Base-by-base conservation (phyloP, 805 yeast species). In the Naumovozyma castellii region DNA sequence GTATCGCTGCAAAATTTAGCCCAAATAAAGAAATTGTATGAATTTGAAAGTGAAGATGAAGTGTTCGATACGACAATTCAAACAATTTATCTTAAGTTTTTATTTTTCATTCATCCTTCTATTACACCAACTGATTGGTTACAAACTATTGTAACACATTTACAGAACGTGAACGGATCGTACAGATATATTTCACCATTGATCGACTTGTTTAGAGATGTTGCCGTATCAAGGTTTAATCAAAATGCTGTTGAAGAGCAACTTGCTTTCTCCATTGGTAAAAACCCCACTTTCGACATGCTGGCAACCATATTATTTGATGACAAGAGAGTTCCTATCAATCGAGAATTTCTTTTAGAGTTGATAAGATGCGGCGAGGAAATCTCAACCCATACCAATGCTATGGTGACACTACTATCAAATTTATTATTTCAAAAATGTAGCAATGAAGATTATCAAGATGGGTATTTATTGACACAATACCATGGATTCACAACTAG, bases 21-120 rank as follows among this genome's bases (percentile, higher is more conserved):
- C 1, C 28, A 54, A 3, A 39, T 75, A 2, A 47, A 51, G 17
- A 51, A 56, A 13, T 48, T 74, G 6, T 71, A 67, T 44, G 60
- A 56, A 27, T 54, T 59, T 10, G 54, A 57, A 30, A 53, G 63
- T 27, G 82, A 77, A 48, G 81, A 78, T 12, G 72, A 66, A 3
- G 57, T 86, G 4, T 72, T 69, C 42, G 71, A 74, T 40, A 67
- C 56, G 0, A 56, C 73, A 2, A 46, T 68, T 8, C 85, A 80
- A 47, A 69, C 79, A 0, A 56, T 76, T 27, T 68, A 71, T 43
- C 53, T 81, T 39, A 64, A 66, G 39, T 50, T 75, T 5, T 42
- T 78, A 25, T 54, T 71, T 13, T 62, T 66, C 45, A 56, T 70
- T 32, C 56, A 69, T 32, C 45, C 60, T 0, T 43, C 57, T 5